These are phyloP conservation scores for Mrakia frigida DNA, from an alignment of 768 basidiomycete genomes.

Conservation along the genomic window DNA sequence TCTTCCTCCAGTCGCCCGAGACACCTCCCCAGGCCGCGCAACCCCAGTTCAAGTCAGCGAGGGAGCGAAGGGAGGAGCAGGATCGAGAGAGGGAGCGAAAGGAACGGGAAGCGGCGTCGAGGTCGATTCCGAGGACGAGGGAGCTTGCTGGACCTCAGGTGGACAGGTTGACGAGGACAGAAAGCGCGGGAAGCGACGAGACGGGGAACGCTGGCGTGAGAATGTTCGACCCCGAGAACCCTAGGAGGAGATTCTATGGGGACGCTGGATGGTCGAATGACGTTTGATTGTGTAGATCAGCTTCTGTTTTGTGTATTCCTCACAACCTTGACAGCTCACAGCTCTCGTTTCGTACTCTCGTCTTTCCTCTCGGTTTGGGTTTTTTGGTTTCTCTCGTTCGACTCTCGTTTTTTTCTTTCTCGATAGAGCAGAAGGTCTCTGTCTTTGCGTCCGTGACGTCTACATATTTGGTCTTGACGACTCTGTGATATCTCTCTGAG, in stretches of 20 bases:
- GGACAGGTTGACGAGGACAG: background rate
- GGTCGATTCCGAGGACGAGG: background rate
- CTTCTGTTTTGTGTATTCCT: no score
- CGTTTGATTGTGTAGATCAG: background rate
- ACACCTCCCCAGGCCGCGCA: background rate
- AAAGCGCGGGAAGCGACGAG: background rate
- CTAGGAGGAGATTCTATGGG: background rate
- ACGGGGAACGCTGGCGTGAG: background rate
- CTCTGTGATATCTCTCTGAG: no score
- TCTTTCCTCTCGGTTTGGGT: no score
- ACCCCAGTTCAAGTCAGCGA: background rate
- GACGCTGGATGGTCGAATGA: background rate
- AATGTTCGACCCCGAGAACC: background rate
- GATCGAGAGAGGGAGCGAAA: background rate
- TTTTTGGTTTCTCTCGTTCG: no score
- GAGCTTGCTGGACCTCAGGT: background rate
- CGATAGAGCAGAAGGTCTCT: no score
- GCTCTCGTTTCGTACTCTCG: no score
- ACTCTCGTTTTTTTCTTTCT: no score
- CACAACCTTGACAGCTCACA: no score
- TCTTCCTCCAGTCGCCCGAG: background rate
- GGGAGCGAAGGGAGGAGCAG: slow-evolving; percentile 3
- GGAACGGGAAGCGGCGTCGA: background rate
- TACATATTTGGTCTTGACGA: no score
- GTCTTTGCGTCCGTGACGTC: no score